Percentiles rank a stretch among this genome's conserved stretches.
Evolutionary conservation across 2,329 filamentous ascomycete genomes (phyloP).

Genomic region (Rhynchosporium graminicola): DNA sequence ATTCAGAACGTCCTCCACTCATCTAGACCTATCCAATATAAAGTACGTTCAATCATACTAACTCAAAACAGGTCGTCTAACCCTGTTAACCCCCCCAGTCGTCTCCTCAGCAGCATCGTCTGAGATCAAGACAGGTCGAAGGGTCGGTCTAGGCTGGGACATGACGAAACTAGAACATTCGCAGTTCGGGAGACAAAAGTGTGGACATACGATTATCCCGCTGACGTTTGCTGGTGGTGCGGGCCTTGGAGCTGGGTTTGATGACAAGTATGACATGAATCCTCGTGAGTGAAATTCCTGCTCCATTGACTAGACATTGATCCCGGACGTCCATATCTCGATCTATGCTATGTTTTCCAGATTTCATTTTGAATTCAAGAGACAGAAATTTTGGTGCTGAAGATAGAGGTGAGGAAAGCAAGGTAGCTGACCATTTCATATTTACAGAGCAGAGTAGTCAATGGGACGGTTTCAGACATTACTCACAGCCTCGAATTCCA

Average conservation of each 20-base stretch:
- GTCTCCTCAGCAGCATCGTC: slow-evolving; percentile 51
- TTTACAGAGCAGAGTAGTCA: slow-evolving; percentile 48
- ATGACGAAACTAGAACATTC: slow-evolving; percentile 57
- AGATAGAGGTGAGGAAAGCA: no score
- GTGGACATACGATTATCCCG: slow-evolving; percentile 52
- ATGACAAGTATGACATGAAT: slow-evolving; percentile 53
- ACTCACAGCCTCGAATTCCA: slow-evolving; percentile 45
- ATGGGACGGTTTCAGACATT: slow-evolving; percentile 54
- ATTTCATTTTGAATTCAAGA: no score
- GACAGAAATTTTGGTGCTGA: no score
- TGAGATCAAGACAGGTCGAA: slow-evolving; percentile 53
- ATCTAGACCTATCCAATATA: not conserved
- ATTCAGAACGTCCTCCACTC: not conserved
- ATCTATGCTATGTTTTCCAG: no score
- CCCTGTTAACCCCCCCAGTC: slow-evolving; percentile 53
- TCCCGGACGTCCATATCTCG: no score
- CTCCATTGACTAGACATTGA: no score
- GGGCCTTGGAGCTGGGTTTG: slow-evolving; percentile 46
- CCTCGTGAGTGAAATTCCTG: slow-evolving; percentile 42
- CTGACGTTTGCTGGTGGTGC: slow-evolving; percentile 42
- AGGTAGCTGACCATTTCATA: no score
- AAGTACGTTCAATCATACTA: not conserved
- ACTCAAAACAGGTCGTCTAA: slow-evolving; percentile 40
- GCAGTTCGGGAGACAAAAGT: slow-evolving; percentile 53
- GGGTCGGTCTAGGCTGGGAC: slow-evolving; percentile 56